These are phyloP conservation scores for Remersonia thermophila DNA, from an alignment of 2,329 filamentous ascomycete genomes.

Conservation along the genomic window DNA sequence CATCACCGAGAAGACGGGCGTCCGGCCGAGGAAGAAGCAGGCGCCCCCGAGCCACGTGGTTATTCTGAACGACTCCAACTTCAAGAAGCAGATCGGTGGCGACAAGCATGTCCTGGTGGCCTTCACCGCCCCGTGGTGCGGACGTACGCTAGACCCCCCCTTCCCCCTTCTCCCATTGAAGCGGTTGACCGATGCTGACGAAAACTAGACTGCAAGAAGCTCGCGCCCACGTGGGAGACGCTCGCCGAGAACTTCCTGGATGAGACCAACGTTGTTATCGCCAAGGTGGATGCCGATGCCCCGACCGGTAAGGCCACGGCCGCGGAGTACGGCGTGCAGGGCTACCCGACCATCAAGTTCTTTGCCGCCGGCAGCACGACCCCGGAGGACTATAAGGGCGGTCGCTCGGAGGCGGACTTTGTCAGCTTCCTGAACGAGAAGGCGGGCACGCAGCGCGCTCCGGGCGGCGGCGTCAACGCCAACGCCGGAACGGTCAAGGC, in stretches of 20 bases:
- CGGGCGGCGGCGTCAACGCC: slow-evolving; percentile 67
- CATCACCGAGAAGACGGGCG: slow-evolving; percentile 74
- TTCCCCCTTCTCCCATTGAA: no score
- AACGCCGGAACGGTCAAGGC: slow-evolving; percentile 70
- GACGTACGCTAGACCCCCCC: slow-evolving; percentile 58
- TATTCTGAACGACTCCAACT: slow-evolving; percentile 68
- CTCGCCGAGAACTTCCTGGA: slow-evolving; percentile 68
- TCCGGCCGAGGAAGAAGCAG: slow-evolving; percentile 66
- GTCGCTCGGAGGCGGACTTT: slow-evolving; percentile 64
- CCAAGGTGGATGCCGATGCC: slow-evolving; percentile 90
- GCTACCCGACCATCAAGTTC: slow-evolving; percentile 96
- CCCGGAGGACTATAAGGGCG: slow-evolving; percentile 58
- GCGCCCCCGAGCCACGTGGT: slow-evolving; percentile 63
- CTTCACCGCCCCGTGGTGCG: slow-evolving; percentile 97
- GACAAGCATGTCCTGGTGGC: slow-evolving; percentile 89
- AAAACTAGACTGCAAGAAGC: slow-evolving; percentile 84
- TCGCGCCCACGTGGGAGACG: slow-evolving; percentile 83
- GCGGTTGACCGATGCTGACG: neutral
- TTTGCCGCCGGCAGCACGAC: slow-evolving; percentile 77
- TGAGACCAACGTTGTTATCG: slow-evolving; percentile 71
- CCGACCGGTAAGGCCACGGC: slow-evolving; percentile 72
- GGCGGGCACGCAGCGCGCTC: slow-evolving; percentile 71
- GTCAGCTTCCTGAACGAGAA: slow-evolving; percentile 78
- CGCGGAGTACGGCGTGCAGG: slow-evolving; percentile 62
- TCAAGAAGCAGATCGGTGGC: slow-evolving; percentile 64